Conservation (phyloP, 768 basidiomycete species). For the Neoboletus brunneissimus region DNA sequence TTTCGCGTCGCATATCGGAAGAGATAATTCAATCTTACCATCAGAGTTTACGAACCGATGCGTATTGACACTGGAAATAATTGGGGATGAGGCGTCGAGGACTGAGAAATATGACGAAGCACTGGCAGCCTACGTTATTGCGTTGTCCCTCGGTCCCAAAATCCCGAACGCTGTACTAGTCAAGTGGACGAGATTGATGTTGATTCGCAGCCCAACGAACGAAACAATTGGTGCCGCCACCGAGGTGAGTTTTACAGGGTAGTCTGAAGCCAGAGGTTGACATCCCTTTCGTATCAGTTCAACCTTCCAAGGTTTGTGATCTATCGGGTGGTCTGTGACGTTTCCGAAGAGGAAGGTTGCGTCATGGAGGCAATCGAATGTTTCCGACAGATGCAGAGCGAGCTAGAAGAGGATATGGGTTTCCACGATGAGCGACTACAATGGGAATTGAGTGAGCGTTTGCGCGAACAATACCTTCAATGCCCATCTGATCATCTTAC, state of each 20-base stretch:
- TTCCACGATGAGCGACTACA: not conserved
- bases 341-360: not conserved
- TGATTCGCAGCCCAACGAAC: not conserved
- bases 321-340: not conserved
- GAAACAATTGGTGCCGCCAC: not conserved
- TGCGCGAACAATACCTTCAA: not conserved
- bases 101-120: not conserved
- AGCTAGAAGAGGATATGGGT: not conserved
- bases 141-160: not conserved
- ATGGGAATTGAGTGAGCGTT: constrained; percentile 1
- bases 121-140: not conserved
- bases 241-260: not conserved
- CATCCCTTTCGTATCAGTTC: not conserved
- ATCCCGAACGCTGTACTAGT: not conserved
- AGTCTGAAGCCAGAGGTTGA: no score
- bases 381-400: not conserved
- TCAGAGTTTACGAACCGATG: constrained; percentile 1
- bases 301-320: not conserved
- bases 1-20: not conserved
- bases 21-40: fast-evolving
- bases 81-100: not conserved
- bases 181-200: not conserved
- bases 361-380: not conserved
- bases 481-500: not conserved
- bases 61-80: not conserved